Percentiles rank a stretch among this genome's conserved stretches.
These are phyloP conservation scores for Ophiorrhiza pumila DNA, from an alignment of 257 asterid species.

Conservation along the genomic window DNA sequence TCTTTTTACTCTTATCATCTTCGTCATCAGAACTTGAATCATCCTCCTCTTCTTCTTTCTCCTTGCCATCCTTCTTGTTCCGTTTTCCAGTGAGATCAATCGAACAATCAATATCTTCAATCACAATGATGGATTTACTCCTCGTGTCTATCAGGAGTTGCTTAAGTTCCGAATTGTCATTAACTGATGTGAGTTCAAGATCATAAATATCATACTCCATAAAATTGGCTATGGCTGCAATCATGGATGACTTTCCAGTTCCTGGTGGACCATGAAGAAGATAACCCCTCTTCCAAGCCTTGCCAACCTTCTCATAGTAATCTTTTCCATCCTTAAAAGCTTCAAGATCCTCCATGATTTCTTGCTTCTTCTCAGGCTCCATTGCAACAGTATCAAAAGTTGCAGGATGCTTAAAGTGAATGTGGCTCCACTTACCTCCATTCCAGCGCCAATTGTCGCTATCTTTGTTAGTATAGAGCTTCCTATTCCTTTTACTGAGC, in stretches of 20 bases:
- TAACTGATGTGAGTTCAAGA: slow-evolving; percentile 17
- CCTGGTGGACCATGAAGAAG: slow-evolving; percentile 26
- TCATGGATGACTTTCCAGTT: slow-evolving; percentile 28
- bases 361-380: slow-evolving; percentile 15
- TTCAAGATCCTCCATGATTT: too few species aligned
- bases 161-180: slow-evolving; percentile 10
- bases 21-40: not conserved
- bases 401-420: slow-evolving; percentile 17
- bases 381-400: slow-evolving; percentile 12
- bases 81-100: slow-evolving; percentile 26
- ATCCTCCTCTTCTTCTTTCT: not conserved
- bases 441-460: too few species aligned
- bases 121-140: slow-evolving; percentile 23
- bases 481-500: not conserved
- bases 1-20: slow-evolving; percentile 14
- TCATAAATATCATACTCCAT: slow-evolving; percentile 21
- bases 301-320: slow-evolving; percentile 22
- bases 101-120: slow-evolving; percentile 31
- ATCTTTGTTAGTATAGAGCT: too few species aligned
- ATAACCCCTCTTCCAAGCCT: slow-evolving; percentile 23
- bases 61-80: not conserved
- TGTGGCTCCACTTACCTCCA: slow-evolving; percentile 19
- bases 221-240: slow-evolving; percentile 30
- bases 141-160: slow-evolving; percentile 4
- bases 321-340: slow-evolving; percentile 6